Evolutionary conservation across 148 eudicot species (phyloP).

Genomic region (Beta vulgaris): DNA sequence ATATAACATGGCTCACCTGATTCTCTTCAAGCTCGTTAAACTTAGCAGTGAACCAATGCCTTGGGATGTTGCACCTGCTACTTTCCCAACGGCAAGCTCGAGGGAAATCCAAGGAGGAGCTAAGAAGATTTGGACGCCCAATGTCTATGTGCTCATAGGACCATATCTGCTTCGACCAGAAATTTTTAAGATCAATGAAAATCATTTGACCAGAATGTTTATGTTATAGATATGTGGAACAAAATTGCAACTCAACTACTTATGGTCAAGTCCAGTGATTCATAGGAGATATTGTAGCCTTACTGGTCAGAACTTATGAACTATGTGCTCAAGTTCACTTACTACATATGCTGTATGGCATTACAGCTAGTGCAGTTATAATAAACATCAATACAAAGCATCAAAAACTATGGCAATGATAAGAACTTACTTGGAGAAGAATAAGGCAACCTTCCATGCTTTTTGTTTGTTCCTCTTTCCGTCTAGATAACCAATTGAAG

Average conservation of each 20-base stretch:
- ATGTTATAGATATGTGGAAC: background rate
- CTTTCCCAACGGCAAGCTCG: constrained; percentile 65
- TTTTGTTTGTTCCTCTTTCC: constrained; percentile 41
- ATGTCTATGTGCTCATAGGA: constrained; percentile 65
- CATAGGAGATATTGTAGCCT: background rate
- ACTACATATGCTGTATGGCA: background rate
- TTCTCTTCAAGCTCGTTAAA: constrained; percentile 47
- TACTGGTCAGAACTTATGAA: background rate
- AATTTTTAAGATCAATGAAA: background rate
- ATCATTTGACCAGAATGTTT: background rate
- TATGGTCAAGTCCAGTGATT: background rate
- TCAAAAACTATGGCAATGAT: background rate
- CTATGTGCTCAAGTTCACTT: background rate
- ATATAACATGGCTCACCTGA: constrained; percentile 37
- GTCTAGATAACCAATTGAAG: constrained; percentile 34
- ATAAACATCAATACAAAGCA: background rate
- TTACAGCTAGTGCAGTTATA: background rate
- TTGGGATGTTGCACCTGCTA: constrained; percentile 35
- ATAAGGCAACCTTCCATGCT: constrained; percentile 63
- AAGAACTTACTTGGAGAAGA: constrained; percentile 63
- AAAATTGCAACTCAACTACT: background rate
- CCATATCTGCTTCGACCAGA: constrained; percentile 52
- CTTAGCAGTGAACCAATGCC: constrained; percentile 34
- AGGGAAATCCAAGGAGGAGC: constrained; percentile 32
- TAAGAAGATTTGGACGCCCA: constrained; percentile 50